phyloP scores from a whole-genome alignment of 352 stramenopile species.

The Globisporangium lucens region DNA sequence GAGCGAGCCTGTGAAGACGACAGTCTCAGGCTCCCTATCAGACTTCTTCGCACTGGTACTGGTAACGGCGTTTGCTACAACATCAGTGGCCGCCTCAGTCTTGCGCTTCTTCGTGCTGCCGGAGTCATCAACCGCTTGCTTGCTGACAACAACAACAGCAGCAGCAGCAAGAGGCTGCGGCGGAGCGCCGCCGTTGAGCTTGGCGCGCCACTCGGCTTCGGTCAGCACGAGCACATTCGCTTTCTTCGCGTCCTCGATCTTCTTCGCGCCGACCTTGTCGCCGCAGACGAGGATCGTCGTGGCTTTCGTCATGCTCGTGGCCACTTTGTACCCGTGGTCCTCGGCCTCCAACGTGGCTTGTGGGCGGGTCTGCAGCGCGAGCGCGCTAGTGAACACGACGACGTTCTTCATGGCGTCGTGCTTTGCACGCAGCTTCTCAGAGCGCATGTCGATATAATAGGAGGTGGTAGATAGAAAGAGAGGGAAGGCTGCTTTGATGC shows the following conservation, averaged over 20 bases:
- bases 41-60: neutral
- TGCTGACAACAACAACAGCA: neutral
- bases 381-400: constrained; percentile 56
- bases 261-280: constrained; percentile 46
- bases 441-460: neutral
- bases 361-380: constrained; percentile 41
- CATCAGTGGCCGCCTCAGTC: neutral
- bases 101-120: constrained; percentile 21
- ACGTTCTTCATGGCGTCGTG: constrained; percentile 12
- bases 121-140: neutral
- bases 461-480: neutral
- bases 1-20: constrained; percentile 32
- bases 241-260: constrained; percentile 43
- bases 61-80: neutral
- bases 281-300: constrained; percentile 54
- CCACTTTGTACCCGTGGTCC: constrained; percentile 34
- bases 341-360: constrained; percentile 32
- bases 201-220: constrained; percentile 38
- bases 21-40: constrained; percentile 4
- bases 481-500: neutral
- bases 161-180: neutral
- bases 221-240: constrained; percentile 31
- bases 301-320: constrained; percentile 28
- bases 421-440: neutral
- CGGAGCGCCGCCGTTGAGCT: constrained; percentile 16